These are phyloP conservation scores for Fusarium sp. DNA, from an alignment of 2,329 filamentous ascomycete genomes.

Conservation along the genomic window DNA sequence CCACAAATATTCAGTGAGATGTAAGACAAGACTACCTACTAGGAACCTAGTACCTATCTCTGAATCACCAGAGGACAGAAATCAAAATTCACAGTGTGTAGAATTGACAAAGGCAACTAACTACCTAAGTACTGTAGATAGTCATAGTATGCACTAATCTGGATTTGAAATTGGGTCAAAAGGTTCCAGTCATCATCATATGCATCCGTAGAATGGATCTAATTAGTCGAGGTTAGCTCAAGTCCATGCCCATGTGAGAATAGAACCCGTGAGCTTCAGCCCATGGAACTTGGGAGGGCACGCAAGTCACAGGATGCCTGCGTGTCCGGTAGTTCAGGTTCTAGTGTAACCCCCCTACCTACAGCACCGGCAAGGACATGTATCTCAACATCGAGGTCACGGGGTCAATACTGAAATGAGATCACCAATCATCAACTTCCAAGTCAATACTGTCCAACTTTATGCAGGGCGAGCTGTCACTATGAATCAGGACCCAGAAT, in stretches of 20 bases:
- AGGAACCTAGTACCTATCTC: neutral
- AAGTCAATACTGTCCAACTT: conserved; percentile 3
- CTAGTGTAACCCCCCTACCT: conserved; percentile 12
- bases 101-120: neutral
- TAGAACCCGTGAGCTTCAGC: conserved; percentile 4
- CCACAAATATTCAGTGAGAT: neutral
- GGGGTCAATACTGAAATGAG: conserved; percentile 8
- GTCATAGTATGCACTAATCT: too few relatives aligned
- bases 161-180: neutral
- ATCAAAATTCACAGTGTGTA: neutral
- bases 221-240: neutral
- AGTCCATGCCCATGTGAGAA: conserved; percentile 25
- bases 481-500: conserved; percentile 12
- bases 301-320: conserved; percentile 25
- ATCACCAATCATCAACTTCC: conserved; percentile 33
- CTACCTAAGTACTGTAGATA: too few relatives aligned
- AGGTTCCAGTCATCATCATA: neutral
- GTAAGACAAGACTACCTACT: neutral
- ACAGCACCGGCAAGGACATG: conserved; percentile 11
- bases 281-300: neutral
- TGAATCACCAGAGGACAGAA: neutral
- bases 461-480: conserved; percentile 36
- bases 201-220: neutral
- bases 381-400: conserved; percentile 19
- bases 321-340: conserved; percentile 33